phyloP scores from a whole-genome alignment of 768 basidiomycete species.

The Sarcodon aspratus region DNA sequence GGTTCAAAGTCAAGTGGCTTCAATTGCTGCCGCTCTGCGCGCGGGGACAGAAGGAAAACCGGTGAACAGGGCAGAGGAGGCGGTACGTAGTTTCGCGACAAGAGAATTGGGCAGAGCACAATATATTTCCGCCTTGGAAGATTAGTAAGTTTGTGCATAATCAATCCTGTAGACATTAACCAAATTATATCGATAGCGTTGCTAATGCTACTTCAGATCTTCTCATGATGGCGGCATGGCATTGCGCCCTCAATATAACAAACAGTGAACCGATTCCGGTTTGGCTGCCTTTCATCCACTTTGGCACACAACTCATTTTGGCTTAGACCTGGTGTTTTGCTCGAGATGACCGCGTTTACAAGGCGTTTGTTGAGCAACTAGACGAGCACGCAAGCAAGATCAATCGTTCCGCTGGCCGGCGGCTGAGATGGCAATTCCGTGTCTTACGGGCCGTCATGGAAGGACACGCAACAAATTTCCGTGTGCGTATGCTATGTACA shows the following conservation, averaged over 20 bases:
- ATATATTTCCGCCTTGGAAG: conserved; percentile 73
- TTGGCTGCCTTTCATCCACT: conserved; percentile 12
- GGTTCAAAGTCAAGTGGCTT: conserved; percentile 63
- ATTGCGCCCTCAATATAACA: conserved; percentile 43
- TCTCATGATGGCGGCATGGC: conserved; percentile 76
- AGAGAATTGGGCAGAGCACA: conserved; percentile 72
- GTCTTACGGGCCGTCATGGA: conserved; percentile 53
- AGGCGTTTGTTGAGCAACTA: conserved; percentile 41
- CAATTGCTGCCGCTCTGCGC: conserved; percentile 59
- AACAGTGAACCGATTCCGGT: conserved; percentile 66
- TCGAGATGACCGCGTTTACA: conserved; percentile 80
- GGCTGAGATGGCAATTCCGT: conserved; percentile 62
- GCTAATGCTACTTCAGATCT: conserved; percentile 87
- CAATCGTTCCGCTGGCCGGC: conserved; percentile 34
- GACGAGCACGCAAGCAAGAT: conserved; percentile 28
- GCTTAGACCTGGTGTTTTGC: conserved; percentile 84
- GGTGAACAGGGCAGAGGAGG: conserved; percentile 58
- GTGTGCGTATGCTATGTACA: conserved; percentile 30
- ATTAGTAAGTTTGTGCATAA: conserved; percentile 61
- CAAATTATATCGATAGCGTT: conserved; percentile 32
- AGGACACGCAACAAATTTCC: conserved; percentile 53
- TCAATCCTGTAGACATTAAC: background rate
- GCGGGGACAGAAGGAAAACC: conserved; percentile 61
- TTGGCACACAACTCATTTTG: conserved; percentile 1
- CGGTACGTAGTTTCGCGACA: conserved; percentile 82